phyloP scores from a whole-genome alignment of 1,284 basidiomycete genomes.

The Inonotus hispidus region DNA sequence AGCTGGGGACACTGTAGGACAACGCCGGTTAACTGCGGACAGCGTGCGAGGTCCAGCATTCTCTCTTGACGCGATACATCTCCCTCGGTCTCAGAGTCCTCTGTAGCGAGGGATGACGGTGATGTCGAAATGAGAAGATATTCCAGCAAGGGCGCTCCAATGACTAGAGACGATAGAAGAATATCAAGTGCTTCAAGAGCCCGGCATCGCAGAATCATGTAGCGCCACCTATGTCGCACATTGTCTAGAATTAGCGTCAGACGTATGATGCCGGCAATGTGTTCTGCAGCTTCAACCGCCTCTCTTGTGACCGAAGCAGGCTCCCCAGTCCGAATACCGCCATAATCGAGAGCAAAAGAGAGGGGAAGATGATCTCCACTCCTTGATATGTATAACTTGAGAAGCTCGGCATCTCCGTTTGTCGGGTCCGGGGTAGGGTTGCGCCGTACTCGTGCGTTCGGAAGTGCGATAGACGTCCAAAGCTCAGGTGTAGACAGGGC shows the following conservation, averaged over 20 bases:
- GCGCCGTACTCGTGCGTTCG: background rate
- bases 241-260: background rate
- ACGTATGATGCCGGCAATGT: background rate
- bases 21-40: background rate
- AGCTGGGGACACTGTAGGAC: background rate
- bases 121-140: background rate
- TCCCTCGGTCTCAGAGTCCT: background rate
- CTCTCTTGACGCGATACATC: background rate
- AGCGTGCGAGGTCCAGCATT: background rate
- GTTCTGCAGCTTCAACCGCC: background rate
- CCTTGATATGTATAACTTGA: constrained; percentile 6
- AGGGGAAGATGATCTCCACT: constrained; percentile 3
- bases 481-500: constrained; percentile 6
- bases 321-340: background rate
- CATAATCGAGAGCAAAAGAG: constrained; percentile 7
- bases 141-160: constrained; percentile 2
- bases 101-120: background rate
- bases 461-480: constrained; percentile 9
- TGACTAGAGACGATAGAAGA: background rate
- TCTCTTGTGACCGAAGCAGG: background rate
- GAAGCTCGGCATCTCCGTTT: background rate
- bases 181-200: background rate
- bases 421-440: background rate
- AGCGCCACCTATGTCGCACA: constrained; percentile 1
- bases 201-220: background rate